Percentiles rank a stretch among this genome's conserved stretches.
These are phyloP conservation scores for Hygrocybe coccinea DNA, from an alignment of 768 basidiomycete genomes.

Conservation along the genomic window DNA sequence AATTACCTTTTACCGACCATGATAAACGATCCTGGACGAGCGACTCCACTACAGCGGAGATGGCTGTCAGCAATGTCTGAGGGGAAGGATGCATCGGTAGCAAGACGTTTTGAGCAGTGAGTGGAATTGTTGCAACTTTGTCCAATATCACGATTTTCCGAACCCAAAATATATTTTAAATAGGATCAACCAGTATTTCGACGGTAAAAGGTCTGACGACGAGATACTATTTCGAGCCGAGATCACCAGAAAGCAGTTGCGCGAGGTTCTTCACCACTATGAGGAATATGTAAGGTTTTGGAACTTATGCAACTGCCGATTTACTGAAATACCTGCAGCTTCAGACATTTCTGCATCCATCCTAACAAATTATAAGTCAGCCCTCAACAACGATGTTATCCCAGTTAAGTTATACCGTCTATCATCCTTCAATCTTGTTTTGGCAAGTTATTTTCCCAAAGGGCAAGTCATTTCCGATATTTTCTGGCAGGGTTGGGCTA, in stretches of 20 bases:
- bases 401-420: too few relatives aligned
- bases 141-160: too few relatives aligned
- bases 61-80: slow-evolving; percentile 93
- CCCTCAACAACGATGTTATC: not conserved
- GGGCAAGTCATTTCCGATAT: too few relatives aligned
- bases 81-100: slow-evolving; percentile 65
- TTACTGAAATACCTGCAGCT: slow-evolving; percentile 28
- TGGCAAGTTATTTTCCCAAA: too few relatives aligned
- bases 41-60: slow-evolving; percentile 69
- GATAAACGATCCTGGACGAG: slow-evolving; percentile 78
- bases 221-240: slow-evolving; percentile 90
- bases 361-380: slow-evolving; percentile 20
- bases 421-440: too few relatives aligned
- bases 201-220: slow-evolving; percentile 86
- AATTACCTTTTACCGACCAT: slow-evolving; percentile 54
- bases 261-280: slow-evolving; percentile 79
- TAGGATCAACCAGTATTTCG: slow-evolving; percentile 90
- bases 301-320: not conserved
- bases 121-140: slow-evolving; percentile 21
- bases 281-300: slow-evolving; percentile 53
- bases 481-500: too few relatives aligned
- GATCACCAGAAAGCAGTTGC: slow-evolving; percentile 76
- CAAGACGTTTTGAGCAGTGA: slow-evolving; percentile 74
- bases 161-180: not conserved
- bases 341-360: slow-evolving; percentile 51